Base-by-base conservation (phyloP, 2,329 filamentous ascomycete species). In the Penicillium sp. region DNA sequence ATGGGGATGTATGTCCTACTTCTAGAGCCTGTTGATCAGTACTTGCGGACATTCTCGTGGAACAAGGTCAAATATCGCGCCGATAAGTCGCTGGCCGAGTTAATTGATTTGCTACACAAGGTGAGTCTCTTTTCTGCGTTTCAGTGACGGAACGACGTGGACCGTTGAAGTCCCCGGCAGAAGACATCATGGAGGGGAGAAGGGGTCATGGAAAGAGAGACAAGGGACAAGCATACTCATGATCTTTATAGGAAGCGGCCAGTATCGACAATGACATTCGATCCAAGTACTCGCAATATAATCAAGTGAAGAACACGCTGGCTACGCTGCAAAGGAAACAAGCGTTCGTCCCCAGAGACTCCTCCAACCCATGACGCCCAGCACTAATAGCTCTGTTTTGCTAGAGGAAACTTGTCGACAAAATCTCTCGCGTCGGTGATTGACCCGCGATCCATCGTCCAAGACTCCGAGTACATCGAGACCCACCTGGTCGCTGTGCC, bases 201-300 rank as follows among this genome's bases (percentile, higher is more conserved):
- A 32, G 4, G 11, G 8, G 29, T 32, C 29, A 8, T 32, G 29
- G 8, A 11, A 11, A 32, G 3, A 4, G 29, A 32, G 29, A 3
- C 3, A 4, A 11, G 11, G 29, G 8, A 3, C 29, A 32, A 32
- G 7, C 29, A 34, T 7, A 1, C 49, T 52, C 28, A 53, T 37
- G 4, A 3, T 4, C 12, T 18, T 18, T 9, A 42, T 55, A 93
- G 87, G 93, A 97, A 74, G 81, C 95, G 46, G 79, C 84, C 52
- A 93, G 88, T 47, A 89, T 95, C 65, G 93, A 98, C 75, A 95
- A 90, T 68, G 93, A 97, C 67, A 88, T 97, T 71, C 95, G 95
- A 70, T 79, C 81, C 64, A 97, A 97, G 71, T 90, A 91, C 74
- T 88, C 82, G 68, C 90, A 96, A 73, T 96, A 97, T 76, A 96